These are phyloP conservation scores for Apiotrichum brassicae DNA, from an alignment of 1,284 basidiomycete genomes.

Conservation along the genomic window DNA sequence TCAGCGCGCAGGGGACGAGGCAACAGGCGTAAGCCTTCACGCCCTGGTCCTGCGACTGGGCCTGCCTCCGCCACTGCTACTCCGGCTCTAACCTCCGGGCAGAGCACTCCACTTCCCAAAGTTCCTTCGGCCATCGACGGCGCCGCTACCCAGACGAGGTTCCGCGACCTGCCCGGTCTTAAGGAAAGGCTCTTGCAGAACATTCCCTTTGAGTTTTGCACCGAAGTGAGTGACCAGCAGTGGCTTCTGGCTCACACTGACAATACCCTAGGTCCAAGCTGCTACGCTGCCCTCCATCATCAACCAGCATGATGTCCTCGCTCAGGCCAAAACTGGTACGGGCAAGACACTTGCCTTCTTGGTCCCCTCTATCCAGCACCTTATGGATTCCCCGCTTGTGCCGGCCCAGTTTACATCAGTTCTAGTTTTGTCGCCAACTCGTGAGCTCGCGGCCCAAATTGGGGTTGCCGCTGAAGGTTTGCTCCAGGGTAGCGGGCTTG, in stretches of 20 bases:
- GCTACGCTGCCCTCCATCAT: conserved; percentile 49
- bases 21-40: no score
- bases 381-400: conserved; percentile 29
- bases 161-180: conserved; percentile 22
- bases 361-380: conserved; percentile 48
- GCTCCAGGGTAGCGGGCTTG: conserved; percentile 19
- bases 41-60: neutral
- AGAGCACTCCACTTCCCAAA: neutral
- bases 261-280: conserved; percentile 44
- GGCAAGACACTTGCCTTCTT: conserved; percentile 54
- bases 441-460: conserved; percentile 51
- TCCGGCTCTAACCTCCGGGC: conserved; percentile 2
- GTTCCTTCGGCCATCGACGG: neutral
- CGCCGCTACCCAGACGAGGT: conserved; percentile 16
- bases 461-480: conserved; percentile 26
- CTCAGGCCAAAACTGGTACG: conserved; percentile 53
- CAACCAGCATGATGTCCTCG: conserved; percentile 48
- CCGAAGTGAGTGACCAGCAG: conserved; percentile 32
- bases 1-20: no score
- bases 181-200: conserved; percentile 21
- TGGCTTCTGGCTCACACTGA: neutral
- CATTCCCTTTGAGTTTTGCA: conserved; percentile 46
- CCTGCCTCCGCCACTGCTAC: conserved; percentile 11
- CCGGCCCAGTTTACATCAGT: conserved; percentile 30
- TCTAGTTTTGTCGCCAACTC: conserved; percentile 49